These are phyloP conservation scores for Lichenothelia convexa DNA, from an alignment of 495 filamentous ascomycete species.

Conservation along the genomic window DNA sequence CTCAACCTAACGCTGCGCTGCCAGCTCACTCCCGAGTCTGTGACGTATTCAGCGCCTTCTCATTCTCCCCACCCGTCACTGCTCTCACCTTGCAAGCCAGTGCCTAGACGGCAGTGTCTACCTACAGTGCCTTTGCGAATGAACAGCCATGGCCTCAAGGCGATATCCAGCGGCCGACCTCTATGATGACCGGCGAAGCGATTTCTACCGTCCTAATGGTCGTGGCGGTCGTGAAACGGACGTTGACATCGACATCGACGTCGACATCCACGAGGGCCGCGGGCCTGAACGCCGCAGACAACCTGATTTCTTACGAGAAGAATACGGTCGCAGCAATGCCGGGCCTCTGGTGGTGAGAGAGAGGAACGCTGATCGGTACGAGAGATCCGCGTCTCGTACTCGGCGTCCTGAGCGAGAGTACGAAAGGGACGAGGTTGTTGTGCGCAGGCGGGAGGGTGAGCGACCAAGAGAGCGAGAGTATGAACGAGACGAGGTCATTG, in stretches of 20 bases:
- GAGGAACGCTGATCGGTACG: constrained; percentile 11
- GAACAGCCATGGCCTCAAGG: constrained; percentile 14
- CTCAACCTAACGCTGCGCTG: too few relatives aligned
- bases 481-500: constrained; percentile 19
- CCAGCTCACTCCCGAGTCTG: too few relatives aligned
- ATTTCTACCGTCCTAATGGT: constrained; percentile 18
- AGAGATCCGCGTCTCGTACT: constrained; percentile 4
- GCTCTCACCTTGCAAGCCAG: too few relatives aligned
- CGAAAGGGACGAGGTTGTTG: constrained; percentile 14
- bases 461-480: constrained; percentile 15
- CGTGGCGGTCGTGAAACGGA: constrained; percentile 18
- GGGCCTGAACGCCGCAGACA: constrained; percentile 14
- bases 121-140: not conserved
- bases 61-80: too few relatives aligned
- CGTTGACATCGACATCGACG: constrained; percentile 21
- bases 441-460: constrained; percentile 6
- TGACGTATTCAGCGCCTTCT: too few relatives aligned
- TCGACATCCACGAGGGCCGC: constrained; percentile 15
- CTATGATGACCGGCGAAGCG: constrained; percentile 29
- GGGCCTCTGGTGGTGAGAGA: constrained; percentile 30
- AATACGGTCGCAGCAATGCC: constrained; percentile 27
- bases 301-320: constrained; percentile 37
- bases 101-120: too few relatives aligned
- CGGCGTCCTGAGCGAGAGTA: constrained; percentile 15
- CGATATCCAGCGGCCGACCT: constrained; percentile 21